These are phyloP conservation scores for Solanum rostratum DNA, from an alignment of 257 asterid genomes.

Conservation along the genomic window DNA sequence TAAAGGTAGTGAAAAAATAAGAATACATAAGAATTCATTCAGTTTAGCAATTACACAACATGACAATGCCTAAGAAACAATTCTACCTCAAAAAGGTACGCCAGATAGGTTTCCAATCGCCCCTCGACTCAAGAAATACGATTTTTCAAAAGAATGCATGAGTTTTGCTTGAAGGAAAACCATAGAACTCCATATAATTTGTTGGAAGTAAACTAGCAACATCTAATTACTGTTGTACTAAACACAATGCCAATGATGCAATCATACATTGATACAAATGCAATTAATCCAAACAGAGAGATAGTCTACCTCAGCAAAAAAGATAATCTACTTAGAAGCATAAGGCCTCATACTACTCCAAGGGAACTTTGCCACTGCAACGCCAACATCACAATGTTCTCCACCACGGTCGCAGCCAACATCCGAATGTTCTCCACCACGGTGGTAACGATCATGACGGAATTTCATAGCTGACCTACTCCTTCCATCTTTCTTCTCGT, in stretches of 20 bases:
- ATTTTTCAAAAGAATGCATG: neutral
- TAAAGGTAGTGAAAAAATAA: no score
- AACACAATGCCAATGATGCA: neutral
- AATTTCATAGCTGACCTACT: conserved; percentile 9
- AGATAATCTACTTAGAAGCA: conserved; percentile 18
- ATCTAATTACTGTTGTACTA: neutral
- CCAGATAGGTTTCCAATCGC: neutral
- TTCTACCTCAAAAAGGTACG: neutral
- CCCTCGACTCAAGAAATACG: neutral
- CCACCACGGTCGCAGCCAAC: neutral
- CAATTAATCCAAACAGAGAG: neutral
- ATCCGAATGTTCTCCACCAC: neutral
- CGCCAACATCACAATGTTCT: neutral
- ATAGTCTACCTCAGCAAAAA: neutral
- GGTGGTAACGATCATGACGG: conserved; percentile 2
- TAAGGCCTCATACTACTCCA: conserved; percentile 78
- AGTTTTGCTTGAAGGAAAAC: neutral
- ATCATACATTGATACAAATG: neutral
- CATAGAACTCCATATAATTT: neutral
- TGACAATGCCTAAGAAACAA: no score
- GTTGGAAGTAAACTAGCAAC: neutral
- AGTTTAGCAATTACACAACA: no score
- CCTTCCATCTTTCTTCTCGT: conserved; percentile 35
- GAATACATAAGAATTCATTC: no score
- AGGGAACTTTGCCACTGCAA: conserved; percentile 49